Conservation (phyloP, 2,329 filamentous ascomycete genomes). For the Didymella glomerata region DNA sequence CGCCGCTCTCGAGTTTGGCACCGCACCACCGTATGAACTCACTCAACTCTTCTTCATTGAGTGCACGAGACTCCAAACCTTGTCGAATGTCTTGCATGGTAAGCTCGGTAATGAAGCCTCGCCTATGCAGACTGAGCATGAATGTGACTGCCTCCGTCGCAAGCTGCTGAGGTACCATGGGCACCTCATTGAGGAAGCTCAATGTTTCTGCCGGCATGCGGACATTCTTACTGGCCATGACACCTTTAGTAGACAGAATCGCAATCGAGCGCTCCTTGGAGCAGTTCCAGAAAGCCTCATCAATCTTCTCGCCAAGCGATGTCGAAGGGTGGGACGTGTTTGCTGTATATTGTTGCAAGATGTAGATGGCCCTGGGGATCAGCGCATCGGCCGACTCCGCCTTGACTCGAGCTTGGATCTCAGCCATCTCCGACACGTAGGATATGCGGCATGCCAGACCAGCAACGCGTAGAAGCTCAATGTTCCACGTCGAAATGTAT, state of each 20-base stretch:
- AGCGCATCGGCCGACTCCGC: conserved; percentile 67
- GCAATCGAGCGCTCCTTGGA: conserved; percentile 81
- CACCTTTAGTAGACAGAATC: conserved; percentile 85
- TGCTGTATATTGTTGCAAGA: conserved; percentile 87
- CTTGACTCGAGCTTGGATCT: conserved; percentile 64
- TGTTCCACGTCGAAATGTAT: conserved; percentile 94
- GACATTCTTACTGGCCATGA: conserved; percentile 83
- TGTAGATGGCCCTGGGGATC: conserved; percentile 81
- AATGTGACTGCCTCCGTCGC: conserved; percentile 73
- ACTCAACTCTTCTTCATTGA: conserved; percentile 78
- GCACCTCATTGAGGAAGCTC: conserved; percentile 87
- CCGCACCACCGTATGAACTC: conserved; percentile 88
- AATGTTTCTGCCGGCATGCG: conserved; percentile 76
- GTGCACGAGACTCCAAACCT: conserved; percentile 82
- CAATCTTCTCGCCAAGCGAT: conserved; percentile 84
- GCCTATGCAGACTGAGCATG: conserved; percentile 80
- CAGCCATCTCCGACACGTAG: conserved; percentile 83
- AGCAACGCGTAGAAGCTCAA: conserved; percentile 88
- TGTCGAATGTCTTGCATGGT: conserved; percentile 85
- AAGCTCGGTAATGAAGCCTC: conserved; percentile 85
- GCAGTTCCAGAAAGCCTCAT: conserved; percentile 95
- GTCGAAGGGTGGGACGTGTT: conserved; percentile 87
- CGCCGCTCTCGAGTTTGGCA: conserved; percentile 72
- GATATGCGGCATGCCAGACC: conserved; percentile 90
- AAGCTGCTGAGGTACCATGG: conserved; percentile 81